A percentile compares a stretch with the other conserved stretches of the same genome.
Evolutionary conservation across 768 basidiomycete species (phyloP).

Genomic region (Panellus pusillus): DNA sequence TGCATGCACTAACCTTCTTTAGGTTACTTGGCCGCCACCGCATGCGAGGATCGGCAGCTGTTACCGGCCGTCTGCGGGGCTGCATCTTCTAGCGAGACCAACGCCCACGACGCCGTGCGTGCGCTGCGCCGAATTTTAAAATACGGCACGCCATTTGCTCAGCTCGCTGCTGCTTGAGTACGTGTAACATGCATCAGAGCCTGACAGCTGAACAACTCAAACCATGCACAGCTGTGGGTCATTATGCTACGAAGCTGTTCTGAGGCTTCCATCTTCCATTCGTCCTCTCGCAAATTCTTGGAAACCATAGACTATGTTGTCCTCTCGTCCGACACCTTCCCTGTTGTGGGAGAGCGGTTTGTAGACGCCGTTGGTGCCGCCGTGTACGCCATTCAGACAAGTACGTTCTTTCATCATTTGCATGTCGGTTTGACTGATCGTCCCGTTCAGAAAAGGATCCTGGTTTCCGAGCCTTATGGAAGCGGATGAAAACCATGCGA

Average conservation of each 20-base stretch:
- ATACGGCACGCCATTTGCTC: conserved; percentile 71
- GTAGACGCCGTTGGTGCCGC: conserved; percentile 43
- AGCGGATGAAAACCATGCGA: conserved; percentile 24
- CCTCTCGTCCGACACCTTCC: conserved; percentile 57
- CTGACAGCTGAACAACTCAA: neutral
- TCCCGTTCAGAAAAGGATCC: conserved; percentile 34
- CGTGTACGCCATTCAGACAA: conserved; percentile 59
- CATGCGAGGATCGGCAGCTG: conserved; percentile 78
- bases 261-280: conserved; percentile 66
- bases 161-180: conserved; percentile 74
- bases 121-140: conserved; percentile 86
- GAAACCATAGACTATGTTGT: conserved; percentile 76
- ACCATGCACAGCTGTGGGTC: conserved; percentile 69
- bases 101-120: conserved; percentile 80
- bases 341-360: conserved; percentile 49
- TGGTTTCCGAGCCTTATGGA: conserved; percentile 42
- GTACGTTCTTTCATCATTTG: conserved; percentile 29
- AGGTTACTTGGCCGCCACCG: conserved; percentile 75
- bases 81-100: conserved; percentile 65
- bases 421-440: neutral
- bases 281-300: conserved; percentile 73
- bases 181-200: conserved; percentile 22
- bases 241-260: conserved; percentile 83
- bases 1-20: neutral
- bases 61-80: conserved; percentile 84